Base-by-base conservation (phyloP, 1,284 basidiomycete species). In the Ustilago lituana region DNA sequence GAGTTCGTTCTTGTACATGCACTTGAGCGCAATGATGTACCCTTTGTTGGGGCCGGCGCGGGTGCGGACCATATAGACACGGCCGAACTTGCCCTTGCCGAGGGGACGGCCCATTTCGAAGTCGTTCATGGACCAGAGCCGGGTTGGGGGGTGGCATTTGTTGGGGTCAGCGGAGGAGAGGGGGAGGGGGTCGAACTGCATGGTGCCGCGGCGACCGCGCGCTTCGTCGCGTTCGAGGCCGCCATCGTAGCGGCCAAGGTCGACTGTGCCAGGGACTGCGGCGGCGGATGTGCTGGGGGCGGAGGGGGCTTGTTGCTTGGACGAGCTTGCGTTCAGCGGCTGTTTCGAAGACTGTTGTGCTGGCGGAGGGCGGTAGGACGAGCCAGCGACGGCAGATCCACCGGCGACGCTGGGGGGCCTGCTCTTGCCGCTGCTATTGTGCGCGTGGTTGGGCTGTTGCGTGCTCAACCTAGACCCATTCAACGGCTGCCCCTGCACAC, bases 31-130 rank as follows among this genome's bases (percentile, higher is more conserved):
- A 74, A 98, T 88, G 79, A 98, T 96, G 85, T 94, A 98, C 19
- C 76, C 76, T 37, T 73, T 73, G 35, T 58, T 61, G 4, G 65
- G 69, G 4, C 62, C 64, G 5, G 36, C 52, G 80, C 93, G 94
- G 4, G 96, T 98, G 47, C 95, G 89, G 36, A 96, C 94, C 89
- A 98, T 94, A 86, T 98, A 98, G 23, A 99, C 96, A 0, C 94
- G 91, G 0, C 96, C 96, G 76, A 98, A 99, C 84, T 98, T 98
- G 61, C 96, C 96, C 82, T 98, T 98, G 24, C 96, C 96, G 0
- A 99, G 87, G 2, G 94, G 93, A 9, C 93, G 88, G 12, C 96
- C 96, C 73, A 98, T 95, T 72, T 97, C 92, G 79, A 99, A 98
- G 53, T 90, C 87, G 63, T 88, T 87, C 9, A 98, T 85, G 37